These are phyloP conservation scores for Lactarius sanguifluus DNA, from an alignment of 768 basidiomycete species.

Conservation along the genomic window DNA sequence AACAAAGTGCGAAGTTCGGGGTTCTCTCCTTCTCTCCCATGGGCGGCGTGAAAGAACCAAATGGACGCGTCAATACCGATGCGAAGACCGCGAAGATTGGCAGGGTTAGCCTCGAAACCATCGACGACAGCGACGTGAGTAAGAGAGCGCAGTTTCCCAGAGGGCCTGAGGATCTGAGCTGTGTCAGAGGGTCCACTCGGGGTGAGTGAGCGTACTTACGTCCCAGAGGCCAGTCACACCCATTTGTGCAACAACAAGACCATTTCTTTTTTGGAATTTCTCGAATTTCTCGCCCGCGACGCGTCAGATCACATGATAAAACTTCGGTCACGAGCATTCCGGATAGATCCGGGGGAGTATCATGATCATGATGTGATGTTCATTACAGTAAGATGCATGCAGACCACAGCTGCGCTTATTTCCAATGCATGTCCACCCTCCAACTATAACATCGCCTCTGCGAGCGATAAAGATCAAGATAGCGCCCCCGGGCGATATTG, in stretches of 20 bases:
- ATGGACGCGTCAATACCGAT: constrained; percentile 85
- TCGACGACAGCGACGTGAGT: constrained; percentile 73
- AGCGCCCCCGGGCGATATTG: constrained; percentile 34
- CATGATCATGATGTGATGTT: too few species aligned
- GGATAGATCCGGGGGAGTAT: too few species aligned
- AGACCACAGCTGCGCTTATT: too few species aligned
- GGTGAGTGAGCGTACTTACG: constrained; percentile 28
- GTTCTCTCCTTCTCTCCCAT: constrained; percentile 79
- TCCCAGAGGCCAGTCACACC: constrained; percentile 30
- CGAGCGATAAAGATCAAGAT: background rate
- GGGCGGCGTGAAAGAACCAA: constrained; percentile 79
- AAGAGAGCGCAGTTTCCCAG: constrained; percentile 68
- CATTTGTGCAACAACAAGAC: constrained; percentile 6
- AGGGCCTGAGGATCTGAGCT: constrained; percentile 63
- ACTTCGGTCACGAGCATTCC: too few species aligned
- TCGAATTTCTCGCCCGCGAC: background rate
- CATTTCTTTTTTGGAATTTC: background rate
- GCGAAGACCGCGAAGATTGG: constrained; percentile 68
- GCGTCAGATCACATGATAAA: background rate
- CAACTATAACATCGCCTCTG: constrained; percentile 76
- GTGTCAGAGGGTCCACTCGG: constrained; percentile 24
- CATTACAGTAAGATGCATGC: too few species aligned
- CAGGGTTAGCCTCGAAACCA: constrained; percentile 67
- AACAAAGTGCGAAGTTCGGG: constrained; percentile 82
- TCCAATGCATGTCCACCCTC: too few species aligned